These are phyloP conservation scores for Brassica napus DNA, from an alignment of 345 rosid species.

Conservation along the genomic window Da-Ae NC_063446.1:7688001-7688500, in stretches of 20 bases:
- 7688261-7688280: slow-evolving; percentile 1
- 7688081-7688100: slow-evolving; percentile 1
- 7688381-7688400: background rate
- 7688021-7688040: slow-evolving; percentile 67
- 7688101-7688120: background rate
- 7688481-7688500: slow-evolving; percentile 45
- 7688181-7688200: slow-evolving; percentile 24
- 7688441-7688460: no score
- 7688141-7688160: slow-evolving; percentile 2
- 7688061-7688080: slow-evolving; percentile 48
- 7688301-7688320: slow-evolving; percentile 33
- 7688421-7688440: no score
- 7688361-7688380: slow-evolving; percentile 2
- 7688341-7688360: slow-evolving; percentile 22
- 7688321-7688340: slow-evolving; percentile 33
- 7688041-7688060: slow-evolving; percentile 70
- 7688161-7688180: background rate
- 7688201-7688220: background rate
- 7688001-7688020: slow-evolving; percentile 79
- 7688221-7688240: slow-evolving; percentile 8
- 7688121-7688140: slow-evolving; percentile 15
- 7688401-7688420: slow-evolving; percentile 13
- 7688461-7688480: background rate
- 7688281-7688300: slow-evolving; percentile 15
- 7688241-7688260: slow-evolving; percentile 27